Evolutionary conservation across 441 rosid genomes (phyloP).

Genomic region (Omphalea diandra): DNA sequence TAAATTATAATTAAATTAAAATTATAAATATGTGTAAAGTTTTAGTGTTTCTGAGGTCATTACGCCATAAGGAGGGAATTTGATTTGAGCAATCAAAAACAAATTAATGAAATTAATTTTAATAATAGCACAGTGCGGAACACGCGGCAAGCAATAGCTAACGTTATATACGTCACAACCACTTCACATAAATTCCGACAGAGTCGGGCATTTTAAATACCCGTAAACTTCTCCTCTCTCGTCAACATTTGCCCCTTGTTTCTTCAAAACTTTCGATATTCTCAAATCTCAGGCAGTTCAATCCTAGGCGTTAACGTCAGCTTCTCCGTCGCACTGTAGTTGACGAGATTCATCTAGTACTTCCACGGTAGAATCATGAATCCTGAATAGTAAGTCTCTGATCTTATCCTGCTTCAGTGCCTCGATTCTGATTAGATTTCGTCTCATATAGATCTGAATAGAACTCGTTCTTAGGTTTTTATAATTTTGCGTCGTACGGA

Average conservation of each 20-base stretch:
- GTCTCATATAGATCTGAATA: neutral
- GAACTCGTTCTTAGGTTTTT: neutral
- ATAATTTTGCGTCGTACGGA: no score
- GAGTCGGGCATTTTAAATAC: constrained; percentile 15
- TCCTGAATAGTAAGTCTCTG: constrained; percentile 86
- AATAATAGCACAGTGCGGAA: neutral
- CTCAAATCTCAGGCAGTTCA: no score
- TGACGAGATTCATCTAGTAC: constrained; percentile 16
- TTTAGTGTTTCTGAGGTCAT: no score
- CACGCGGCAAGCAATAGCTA: constrained; percentile 34
- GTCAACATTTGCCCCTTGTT: no score
- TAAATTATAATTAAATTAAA: no score
- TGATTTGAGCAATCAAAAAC: no score
- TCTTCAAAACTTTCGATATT: no score
- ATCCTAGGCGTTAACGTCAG: no score
- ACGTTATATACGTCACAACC: constrained; percentile 36
- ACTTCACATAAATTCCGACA: constrained; percentile 26
- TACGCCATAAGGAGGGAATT: no score
- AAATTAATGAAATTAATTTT: constrained; percentile 9
- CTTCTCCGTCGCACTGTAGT: no score
- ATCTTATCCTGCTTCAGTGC: constrained; percentile 7
- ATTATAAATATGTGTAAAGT: no score
- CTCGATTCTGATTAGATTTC: neutral
- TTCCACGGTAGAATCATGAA: constrained; percentile 53
- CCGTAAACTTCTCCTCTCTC: neutral